Evolutionary conservation across 2,329 filamentous ascomycete genomes (phyloP), one percentile per base, ranked within the genome.

Genomic region (Nothophaeocryptopus gaeumannii): DNA sequence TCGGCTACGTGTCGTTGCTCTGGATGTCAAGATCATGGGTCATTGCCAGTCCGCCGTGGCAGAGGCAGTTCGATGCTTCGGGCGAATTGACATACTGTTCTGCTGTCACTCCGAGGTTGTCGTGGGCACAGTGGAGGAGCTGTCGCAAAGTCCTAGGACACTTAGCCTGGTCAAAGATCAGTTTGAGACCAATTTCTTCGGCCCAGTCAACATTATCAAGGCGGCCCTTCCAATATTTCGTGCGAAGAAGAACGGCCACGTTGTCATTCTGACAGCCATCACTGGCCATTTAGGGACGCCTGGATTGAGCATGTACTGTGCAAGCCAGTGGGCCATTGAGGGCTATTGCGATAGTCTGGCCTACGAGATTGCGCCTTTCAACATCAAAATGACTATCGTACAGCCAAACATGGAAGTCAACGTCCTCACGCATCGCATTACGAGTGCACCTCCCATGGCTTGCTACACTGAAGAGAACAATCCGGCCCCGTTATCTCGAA

Each of bases 291-390:
- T 97, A 52, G 92, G 91, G 32, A 96, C 91, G 0, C 93, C 93
- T 0, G 90, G 91, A 2, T 81, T 97, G 73, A 82, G 89, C 48
- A 88, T 95, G 76, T 93, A 95, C 68, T 93, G 90, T 58, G 89
- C 92, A 13, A 88, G 90, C 11, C 91, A 90, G 33, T 96, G 92
- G 90, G 93, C 90, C 1, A 80, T 96, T 32, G 93, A 97, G 72
- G 93, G 92, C 13, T 96, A 93, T 69, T 96, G 91, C 72, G 92
- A 97, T 72, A 83, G 89, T 52, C 78, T 99, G 16, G 91, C 92
- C 1, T 99, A 96, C 71, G 93, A 99, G 71, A 87, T 99, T 56
- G 71, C 92, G 0, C 93, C 93, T 0, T 97, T 97, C 75, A 96
- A 96, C 72, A 84, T 97, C 73, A 95, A 92, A 70, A 82, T 97